Percentiles rank a stretch among this genome's conserved stretches.
Evolutionary conservation across 2,329 filamentous ascomycete genomes (phyloP).

Genomic region (Pyrenophora tritici-repentis): DNA sequence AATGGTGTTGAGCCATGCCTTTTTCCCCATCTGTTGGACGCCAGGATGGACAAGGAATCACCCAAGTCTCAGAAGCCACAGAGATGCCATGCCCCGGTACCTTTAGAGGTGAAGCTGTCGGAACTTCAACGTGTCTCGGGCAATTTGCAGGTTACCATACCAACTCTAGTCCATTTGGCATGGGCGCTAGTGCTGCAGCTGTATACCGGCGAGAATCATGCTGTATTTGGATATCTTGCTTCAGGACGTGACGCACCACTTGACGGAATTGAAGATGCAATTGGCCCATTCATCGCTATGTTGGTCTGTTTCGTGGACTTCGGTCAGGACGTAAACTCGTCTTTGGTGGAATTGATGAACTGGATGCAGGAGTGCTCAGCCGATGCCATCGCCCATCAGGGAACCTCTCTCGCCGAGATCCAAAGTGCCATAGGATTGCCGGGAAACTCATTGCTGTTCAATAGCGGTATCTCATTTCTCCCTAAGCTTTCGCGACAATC

Average conservation of each 20-base stretch:
- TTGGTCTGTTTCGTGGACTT: neutral
- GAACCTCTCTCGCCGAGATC: too few relatives aligned
- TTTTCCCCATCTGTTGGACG: neutral
- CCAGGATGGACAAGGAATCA: neutral
- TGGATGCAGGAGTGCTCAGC: too few relatives aligned
- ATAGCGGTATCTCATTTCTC: neutral
- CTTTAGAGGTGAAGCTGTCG: too few relatives aligned
- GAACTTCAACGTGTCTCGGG: neutral
- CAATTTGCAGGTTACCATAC: neutral
- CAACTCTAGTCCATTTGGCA: neutral
- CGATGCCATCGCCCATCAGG: too few relatives aligned
- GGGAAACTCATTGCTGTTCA: neutral
- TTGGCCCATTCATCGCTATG: neutral
- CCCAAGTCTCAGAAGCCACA: neutral
- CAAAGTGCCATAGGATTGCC: neutral
- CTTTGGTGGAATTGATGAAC: too few relatives aligned
- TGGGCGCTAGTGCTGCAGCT: neutral
- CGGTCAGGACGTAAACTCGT: neutral
- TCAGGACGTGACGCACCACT: neutral
- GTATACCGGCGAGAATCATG: neutral
- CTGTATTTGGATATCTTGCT: neutral
- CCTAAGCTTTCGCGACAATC: slow-evolving; percentile 1
- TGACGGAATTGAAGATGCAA: neutral
- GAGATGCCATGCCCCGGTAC: neutral
- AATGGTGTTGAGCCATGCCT: neutral